Evolutionary conservation across 805 yeast species (phyloP), one percentile per base, ranked within the genome.

Genomic region (Candida xiaguanensis): DNA sequence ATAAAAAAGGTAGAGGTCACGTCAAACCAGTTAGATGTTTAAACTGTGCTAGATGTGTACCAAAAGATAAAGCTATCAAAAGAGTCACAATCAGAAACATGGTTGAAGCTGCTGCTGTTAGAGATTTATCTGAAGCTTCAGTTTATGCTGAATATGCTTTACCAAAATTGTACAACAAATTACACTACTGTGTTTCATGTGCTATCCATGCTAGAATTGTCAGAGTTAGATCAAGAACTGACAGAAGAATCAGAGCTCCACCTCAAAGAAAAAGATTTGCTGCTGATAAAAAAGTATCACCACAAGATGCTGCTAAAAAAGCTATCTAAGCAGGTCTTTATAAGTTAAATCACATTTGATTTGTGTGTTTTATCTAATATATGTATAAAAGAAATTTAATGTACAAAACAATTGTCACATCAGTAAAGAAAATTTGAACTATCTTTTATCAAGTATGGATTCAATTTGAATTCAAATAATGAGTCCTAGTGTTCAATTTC

Each of bases 1-100:
- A 93, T 95, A 93, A 93, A 95, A 90, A 89, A 81, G 98, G 98
- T 74, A 93, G 99, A 88, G 99, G 99, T 73, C 98, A 93, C 96
- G 96, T 87, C 76, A 87, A 86, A 77, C 95, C 96, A 72, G 97
- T 91, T 68, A 90, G 99, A 85, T 93, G 99, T 82, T 85, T 89
- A 70, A 93, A 93, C 96, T 93, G 99, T 78, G 85, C 96, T 65
- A 88, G 95, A 77, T 87, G 95, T 80, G 96, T 93, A 65, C 97
- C 99, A 72, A 93, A 93, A 86, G 99, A 93, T 75, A 93, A 93
- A 85, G 98, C 99, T 75, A 93, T 93, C 87, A 93, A 93, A 93
- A 88, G 99, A 80, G 95, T 93, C 82, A 89, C 96, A 75, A 84
- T 93, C 86, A 87, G 97, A 82, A 93, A 93, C 95, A 93, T 93